Evolutionary conservation across 768 basidiomycete species (phyloP).

Genomic region (Trametes punicea): DNA sequence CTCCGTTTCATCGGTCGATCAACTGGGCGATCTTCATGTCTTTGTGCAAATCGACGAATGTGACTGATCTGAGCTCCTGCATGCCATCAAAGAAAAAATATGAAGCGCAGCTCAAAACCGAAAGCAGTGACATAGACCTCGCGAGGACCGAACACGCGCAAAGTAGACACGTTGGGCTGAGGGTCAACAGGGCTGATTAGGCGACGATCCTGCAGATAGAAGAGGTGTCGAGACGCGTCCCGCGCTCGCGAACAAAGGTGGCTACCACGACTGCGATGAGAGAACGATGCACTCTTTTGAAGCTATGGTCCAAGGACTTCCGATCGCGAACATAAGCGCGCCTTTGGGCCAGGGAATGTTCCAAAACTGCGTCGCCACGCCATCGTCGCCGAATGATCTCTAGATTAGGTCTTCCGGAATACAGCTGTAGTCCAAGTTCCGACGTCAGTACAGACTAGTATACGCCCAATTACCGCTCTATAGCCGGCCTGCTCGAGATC

Average conservation of each 20-base stretch:
- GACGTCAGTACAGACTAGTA: background rate
- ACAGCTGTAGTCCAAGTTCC: conserved; percentile 33
- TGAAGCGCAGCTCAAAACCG: too few species aligned
- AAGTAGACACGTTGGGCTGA: conserved; percentile 60
- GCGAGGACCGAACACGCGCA: conserved; percentile 47
- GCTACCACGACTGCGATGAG: conserved; percentile 32
- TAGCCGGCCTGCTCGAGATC: conserved; percentile 50
- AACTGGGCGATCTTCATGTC: conserved; percentile 57
- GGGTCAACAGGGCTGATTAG: conserved; percentile 59
- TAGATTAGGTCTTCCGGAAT: conserved; percentile 48
- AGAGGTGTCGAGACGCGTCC: conserved; percentile 49
- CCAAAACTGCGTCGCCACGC: conserved; percentile 52
- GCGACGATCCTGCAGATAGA: conserved; percentile 54
- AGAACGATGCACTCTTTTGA: background rate
- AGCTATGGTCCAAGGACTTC: conserved; percentile 27
- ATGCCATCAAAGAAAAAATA: background rate
- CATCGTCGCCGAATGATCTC: conserved; percentile 54
- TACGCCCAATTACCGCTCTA: background rate
- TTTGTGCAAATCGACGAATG: conserved; percentile 63
- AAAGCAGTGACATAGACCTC: conserved; percentile 35
- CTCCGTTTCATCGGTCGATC: conserved; percentile 59
- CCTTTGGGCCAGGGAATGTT: conserved; percentile 54
- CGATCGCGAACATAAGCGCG: conserved; percentile 39
- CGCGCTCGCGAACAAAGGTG: conserved; percentile 52
- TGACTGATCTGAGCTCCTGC: conserved; percentile 57